phyloP scores from a whole-genome alignment of 148 eudicot genomes.

The Rhododendron vialii region DNA sequence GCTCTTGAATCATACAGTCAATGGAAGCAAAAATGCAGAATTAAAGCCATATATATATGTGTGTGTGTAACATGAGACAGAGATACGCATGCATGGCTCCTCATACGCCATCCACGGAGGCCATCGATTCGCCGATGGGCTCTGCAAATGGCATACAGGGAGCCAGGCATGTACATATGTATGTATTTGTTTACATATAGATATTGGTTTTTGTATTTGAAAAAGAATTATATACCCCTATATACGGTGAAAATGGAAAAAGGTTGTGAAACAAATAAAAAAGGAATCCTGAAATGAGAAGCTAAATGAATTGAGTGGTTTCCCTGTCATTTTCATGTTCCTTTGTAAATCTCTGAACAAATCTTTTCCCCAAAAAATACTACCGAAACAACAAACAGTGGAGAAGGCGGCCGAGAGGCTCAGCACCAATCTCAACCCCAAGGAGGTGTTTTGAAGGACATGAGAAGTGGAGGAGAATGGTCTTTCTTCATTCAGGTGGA shows the following conservation, averaged over 20 bases:
- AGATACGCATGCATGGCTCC: slow-evolving; percentile 51
- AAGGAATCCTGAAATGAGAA: background rate
- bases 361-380: background rate
- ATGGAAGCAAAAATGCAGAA: background rate
- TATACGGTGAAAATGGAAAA: background rate
- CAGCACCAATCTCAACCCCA: background rate
- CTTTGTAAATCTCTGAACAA: background rate
- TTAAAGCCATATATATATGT: background rate
- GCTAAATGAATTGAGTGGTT: background rate
- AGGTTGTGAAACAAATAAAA: background rate
- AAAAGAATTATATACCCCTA: background rate
- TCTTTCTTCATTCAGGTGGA: background rate
- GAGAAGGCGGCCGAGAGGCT: background rate
- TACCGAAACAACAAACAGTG: background rate
- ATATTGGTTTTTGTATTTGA: background rate
- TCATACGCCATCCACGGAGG: slow-evolving; percentile 56
- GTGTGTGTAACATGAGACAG: slow-evolving; percentile 1
- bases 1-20: background rate
- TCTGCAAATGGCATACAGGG: slow-evolving; percentile 65
- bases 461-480: background rate
- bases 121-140: slow-evolving; percentile 35
- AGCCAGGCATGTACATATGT: slow-evolving; percentile 49
- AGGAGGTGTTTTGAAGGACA: background rate
- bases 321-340: background rate
- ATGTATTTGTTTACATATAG: background rate